Evolutionary conservation across 805 yeast species (phyloP), one percentile per base, ranked within the genome.

Genomic region (Zygosaccharomyces lentus): DNA sequence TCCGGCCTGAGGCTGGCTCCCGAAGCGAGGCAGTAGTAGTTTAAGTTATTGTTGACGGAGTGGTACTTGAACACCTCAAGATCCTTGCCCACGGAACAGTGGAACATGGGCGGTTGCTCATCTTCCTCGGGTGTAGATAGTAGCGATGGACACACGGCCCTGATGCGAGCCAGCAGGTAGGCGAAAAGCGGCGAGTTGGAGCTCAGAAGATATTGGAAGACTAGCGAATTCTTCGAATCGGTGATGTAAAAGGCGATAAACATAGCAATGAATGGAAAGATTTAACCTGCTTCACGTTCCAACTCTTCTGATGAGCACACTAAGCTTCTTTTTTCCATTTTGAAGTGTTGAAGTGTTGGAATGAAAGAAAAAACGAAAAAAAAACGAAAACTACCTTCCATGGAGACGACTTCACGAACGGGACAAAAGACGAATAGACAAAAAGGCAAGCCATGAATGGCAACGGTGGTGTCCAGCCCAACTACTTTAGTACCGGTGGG

Each of bases 1-100:
- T 86, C 83, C 37, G 80, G 77, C 12, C 37, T 41, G 16, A 47
- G 26, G 19, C 43, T 37, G 8, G 49, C 34, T 21, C 45, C 46
- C 7, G 53, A 46, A 12, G 49, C 43, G 16, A 62, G 42, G 39
- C 66, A 58, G 58, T 62, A 63, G 40, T 55, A 62, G 23, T 51
- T 46, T 9, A 63, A 29, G 27, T 51, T 54, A 40, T 59, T 61
- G 2, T 30, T 26, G 2, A 16, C n/a, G 1, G 67, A 62, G 19
- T 49, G 47, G 38, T 52, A 55, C 35, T 52, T 59, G 46, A 50
- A 57, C 0, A 59, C 52, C 35, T 55, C 57, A 16, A 60, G 37
- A 41, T 55, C 49, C 24, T 51, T 59, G 8, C 57, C 56, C 3
- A 58, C 48, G 2, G 39, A 38, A 15, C 54, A 52, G 19, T 47